Base-by-base conservation (phyloP, 495 filamentous ascomycete species). In the Podospora conica region DNA sequence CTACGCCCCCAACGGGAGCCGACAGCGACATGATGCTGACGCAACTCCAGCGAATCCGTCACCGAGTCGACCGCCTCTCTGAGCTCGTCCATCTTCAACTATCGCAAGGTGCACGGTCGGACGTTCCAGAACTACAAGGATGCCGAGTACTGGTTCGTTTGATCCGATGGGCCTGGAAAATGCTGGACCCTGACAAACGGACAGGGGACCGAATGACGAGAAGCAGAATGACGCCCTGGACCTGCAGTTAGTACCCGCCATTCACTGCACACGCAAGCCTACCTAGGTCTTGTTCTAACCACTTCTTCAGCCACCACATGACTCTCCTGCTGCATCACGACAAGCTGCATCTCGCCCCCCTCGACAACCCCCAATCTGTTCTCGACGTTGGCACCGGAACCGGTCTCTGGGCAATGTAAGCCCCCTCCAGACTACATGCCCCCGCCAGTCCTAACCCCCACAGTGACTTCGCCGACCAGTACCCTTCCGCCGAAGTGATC, bases 321-420 rank as follows among this genome's bases (percentile, higher is more conserved):
- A 29, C 58, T 15, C 58, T 60, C 18, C 27, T 60, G 8, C 70
- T 68, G 24, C 58, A 60, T 25, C 62, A 76, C 9, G 77, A 73
- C 18, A 77, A 77, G 55, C 65, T 87, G 5, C 82, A 80, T 70
- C 74, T 85, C 62, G 81, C 85, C 0, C 85, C 86, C 11, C 69
- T 87, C 6, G 53, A 71, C 40, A 70, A 82, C 22, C 82, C 84
- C 7, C 71, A 81, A 58, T 71, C 73, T 33, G 83, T 87, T 25
- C 79, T 89, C 22, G 86, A 88, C 70, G 78, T 88, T 53, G 85
- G 87, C 54, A 87, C 84, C 6, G 86, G 87, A 8, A 87, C 86
- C 0, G 87, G 9, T 18, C 87, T 87, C 65, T 89, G 87, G 86
- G 83, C 85, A 11, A 86, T 89, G 72, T 68, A 66, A 55, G 21